These are phyloP conservation scores for Suillus sp. DNA, from an alignment of 768 basidiomycete species.

Conservation along the genomic window DNA sequence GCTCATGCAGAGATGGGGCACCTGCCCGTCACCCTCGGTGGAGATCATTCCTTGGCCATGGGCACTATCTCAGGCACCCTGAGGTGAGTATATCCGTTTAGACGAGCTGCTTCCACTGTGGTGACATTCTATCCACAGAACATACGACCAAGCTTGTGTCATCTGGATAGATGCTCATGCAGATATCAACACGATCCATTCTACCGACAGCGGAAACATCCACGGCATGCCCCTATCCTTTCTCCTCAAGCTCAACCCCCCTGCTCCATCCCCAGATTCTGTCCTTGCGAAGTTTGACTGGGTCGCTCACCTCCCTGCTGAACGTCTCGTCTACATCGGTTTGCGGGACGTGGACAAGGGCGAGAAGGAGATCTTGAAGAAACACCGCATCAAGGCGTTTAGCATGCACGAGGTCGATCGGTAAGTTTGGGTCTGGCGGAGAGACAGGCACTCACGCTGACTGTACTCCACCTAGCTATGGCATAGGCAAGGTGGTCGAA, in stretches of 20 bases:
- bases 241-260: conserved; percentile 57
- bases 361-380: conserved; percentile 84
- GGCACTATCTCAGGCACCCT: conserved; percentile 93
- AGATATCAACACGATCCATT: conserved; percentile 90
- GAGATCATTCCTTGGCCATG: conserved; percentile 94
- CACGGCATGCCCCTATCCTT: conserved; percentile 99
- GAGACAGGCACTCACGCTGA: conserved; percentile 51
- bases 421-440: conserved; percentile 55
- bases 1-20: conserved; percentile 75
- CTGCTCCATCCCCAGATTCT: conserved; percentile 25
- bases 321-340: conserved; percentile 93
- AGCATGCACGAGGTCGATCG: conserved; percentile 87
- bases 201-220: conserved; percentile 88
- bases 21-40: conserved; percentile 89
- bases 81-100: conserved; percentile 45
- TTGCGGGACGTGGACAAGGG: conserved; percentile 89
- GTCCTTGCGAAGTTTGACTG: conserved; percentile 45
- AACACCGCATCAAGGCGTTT: conserved; percentile 82
- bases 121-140: conserved; percentile 40
- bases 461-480: conserved; percentile 50
- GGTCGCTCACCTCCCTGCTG: conserved; percentile 65
- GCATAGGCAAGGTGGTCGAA: conserved; percentile 93
- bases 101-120: background rate
- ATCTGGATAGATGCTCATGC: conserved; percentile 98
- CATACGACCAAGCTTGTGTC: conserved; percentile 80